Base-by-base conservation (phyloP, 148 eudicot species). In the Gaultheria prostrata region DNA sequence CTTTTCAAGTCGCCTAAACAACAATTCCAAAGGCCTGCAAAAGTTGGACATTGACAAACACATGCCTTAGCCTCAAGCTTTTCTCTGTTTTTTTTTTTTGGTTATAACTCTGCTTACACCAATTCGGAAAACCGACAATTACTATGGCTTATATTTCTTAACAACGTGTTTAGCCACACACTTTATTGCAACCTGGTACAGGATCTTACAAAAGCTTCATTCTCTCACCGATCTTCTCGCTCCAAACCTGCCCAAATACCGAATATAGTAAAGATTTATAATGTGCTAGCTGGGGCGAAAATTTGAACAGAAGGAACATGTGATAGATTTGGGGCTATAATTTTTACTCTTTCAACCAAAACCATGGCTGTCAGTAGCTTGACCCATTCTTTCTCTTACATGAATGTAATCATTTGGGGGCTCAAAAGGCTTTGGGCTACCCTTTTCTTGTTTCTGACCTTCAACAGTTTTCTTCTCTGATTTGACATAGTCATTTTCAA, bases 351-450 rank as follows among this genome's bases (percentile, higher is more conserved):
- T 89, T 97, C 99, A 35, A 98, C 99, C 80, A n/a, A 97, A 87
- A 83, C 99, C 94, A 84, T 97, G 99, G 83, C 98, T 97, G 81
- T 97, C 99, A 78, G 99, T 97, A 30, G 99, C 99, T 84, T 97
- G 98, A 56, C 99, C 99, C 82, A 98, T 91, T 87, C 99, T 90
- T 50, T 98, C 99, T 83, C 99, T 91, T 73, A 97, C 99, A 90
- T 97, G 99, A 90, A 97, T 94, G 82, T 94, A 94, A 76, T 94
- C 98, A 82, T 93, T 94, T 56, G 89, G 92, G 74, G 99, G 87
- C 85, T 96, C 98, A 6, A 88, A 83, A 24, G 87, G 83, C 83
- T 91, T 91, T 46, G 86, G 84, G 63, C 87, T 87, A 14, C 81
- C 83, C 74, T 88, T 63, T 63, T 63, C 69, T 49, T 8, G 80